Evolutionary conservation across 139 green algal genomes (phyloP), one percentile per base, ranked within the genome.

Genomic region (Micractinium sp.): DNA sequence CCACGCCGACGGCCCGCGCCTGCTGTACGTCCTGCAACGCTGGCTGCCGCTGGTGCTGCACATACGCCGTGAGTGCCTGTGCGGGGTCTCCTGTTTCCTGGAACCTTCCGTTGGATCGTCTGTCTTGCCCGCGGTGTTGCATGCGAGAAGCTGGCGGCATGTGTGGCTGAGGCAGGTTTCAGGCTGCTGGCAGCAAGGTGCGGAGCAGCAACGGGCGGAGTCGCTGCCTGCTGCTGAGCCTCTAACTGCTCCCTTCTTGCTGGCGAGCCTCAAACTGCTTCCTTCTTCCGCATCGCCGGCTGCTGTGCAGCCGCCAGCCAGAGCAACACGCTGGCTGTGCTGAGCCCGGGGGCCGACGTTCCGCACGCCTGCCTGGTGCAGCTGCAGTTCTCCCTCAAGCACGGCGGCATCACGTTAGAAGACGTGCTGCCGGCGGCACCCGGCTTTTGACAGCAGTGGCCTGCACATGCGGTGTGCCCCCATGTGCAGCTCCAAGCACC

Each of bases 11-110:
- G 86, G 77, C 16, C 86, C 77, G 14, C 77, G 86, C 77, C 78
- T 67, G 36, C 76, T 89, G 15, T 86, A 90, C 86, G 71, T 90
- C 23, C 25, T 76, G 29, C 86, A 90, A 39, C 77, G 86, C 76
- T 90, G 86, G 86, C 78, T 90, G 61, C 78, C 86, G 7, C 78
- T 90, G 5, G 77, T 81, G 63, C 77, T 90, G 33, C 60, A 82
- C 56, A 89, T 89, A 16, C 35, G 77, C 23, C 73, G 86, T 89
- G 36, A 78, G 86, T 36, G 53, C 41, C 19, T 38, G 69, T 14
- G 69, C 13, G 27, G 69, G 27, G 27, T 9, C 47, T 9, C 5
- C 9, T 56, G 47, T 5, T 56, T 56, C 47, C 47, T 56, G 47
- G 47, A 9, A 9, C 9, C 47, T 56, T 56, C 47, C n/a, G n/a